phyloP scores from a whole-genome alignment of 169 alveolate species.

The Plasmodium knowlesi region DNA sequence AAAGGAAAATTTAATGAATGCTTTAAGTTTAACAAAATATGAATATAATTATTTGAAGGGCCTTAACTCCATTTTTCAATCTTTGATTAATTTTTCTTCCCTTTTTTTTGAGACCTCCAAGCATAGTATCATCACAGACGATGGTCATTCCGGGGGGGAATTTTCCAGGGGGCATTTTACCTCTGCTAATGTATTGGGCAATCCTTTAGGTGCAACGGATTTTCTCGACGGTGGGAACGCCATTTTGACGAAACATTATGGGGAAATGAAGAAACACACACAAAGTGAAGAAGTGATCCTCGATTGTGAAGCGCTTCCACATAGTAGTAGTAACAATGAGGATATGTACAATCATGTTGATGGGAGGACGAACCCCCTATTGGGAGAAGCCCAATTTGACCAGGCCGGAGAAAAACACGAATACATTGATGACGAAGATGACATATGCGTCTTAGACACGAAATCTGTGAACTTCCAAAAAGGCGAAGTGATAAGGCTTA shows the following conservation, averaged over 20 bases:
- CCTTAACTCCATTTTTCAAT: conserved; percentile 26
- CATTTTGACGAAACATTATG: background rate
- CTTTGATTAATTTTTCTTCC: conserved; percentile 55
- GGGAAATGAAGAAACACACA: background rate
- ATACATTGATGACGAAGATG: conserved; percentile 75
- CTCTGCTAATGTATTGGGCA: background rate
- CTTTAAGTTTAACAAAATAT: conserved; percentile 56
- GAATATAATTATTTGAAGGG: conserved; percentile 63
- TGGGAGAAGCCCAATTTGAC: background rate
- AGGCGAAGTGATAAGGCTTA: background rate
- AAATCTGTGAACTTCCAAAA: background rate
- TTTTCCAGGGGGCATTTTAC: background rate
- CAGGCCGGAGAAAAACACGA: background rate
- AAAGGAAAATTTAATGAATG: conserved; percentile 21
- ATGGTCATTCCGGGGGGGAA: background rate
- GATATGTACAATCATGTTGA: background rate
- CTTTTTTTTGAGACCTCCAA: conserved; percentile 42
- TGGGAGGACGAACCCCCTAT: background rate
- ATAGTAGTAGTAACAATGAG: background rate
- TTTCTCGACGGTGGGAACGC: background rate
- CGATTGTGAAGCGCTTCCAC: background rate
- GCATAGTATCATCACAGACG: background rate
- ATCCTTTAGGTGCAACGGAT: background rate
- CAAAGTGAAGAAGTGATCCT: background rate
- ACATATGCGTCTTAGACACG: conserved; percentile 19